Evolutionary conservation across 2,329 filamentous ascomycete species (phyloP).

Genomic region (Chaetothyriales sp.): DNA sequence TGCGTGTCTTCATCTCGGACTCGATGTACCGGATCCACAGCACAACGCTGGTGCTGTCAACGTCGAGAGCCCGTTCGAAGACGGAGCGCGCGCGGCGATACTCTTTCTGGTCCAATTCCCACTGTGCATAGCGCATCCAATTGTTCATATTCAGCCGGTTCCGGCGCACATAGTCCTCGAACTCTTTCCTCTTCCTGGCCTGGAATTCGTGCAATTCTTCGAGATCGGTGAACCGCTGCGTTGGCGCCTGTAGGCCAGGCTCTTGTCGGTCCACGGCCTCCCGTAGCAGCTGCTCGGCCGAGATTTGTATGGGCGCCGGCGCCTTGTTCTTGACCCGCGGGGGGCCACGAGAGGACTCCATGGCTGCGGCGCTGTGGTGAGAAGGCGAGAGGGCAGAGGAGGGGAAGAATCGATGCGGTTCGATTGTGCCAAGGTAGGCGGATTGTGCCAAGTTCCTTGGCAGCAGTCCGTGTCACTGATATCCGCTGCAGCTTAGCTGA

Average conservation of each 20-base stretch:
- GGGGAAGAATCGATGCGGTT: not conserved
- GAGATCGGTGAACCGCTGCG: conserved; percentile 86
- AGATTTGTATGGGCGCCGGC: conserved; percentile 77
- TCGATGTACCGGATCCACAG: conserved; percentile 92
- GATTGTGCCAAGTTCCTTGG: no score
- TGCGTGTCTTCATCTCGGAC: conserved; percentile 84
- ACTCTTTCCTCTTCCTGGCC: conserved; percentile 87
- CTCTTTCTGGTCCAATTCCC: conserved; percentile 97
- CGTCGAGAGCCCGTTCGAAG: conserved; percentile 88
- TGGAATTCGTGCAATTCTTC: conserved; percentile 98
- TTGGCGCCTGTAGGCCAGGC: conserved; percentile 70
- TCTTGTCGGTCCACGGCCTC: conserved; percentile 97
- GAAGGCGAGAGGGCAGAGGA: not conserved
- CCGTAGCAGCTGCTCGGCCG: conserved; percentile 87
- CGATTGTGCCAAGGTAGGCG: no score
- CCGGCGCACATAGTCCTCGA: conserved; percentile 92
- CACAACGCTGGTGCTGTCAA: conserved; percentile 70
- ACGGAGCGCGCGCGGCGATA: conserved; percentile 79
- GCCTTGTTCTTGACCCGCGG: conserved; percentile 98
- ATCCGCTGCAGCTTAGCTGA: no score
- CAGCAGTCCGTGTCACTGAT: no score
- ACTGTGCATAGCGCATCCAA: conserved; percentile 94
- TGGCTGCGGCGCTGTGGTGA: conserved; percentile 28
- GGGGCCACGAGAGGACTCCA: conserved; percentile 84
- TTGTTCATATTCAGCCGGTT: conserved; percentile 96